A percentile compares a stretch with the other conserved stretches of the same genome.
phyloP scores from a whole-genome alignment of 371 early-diverging fungal genomes.

The Syncephalastrum monosporum region DNA sequence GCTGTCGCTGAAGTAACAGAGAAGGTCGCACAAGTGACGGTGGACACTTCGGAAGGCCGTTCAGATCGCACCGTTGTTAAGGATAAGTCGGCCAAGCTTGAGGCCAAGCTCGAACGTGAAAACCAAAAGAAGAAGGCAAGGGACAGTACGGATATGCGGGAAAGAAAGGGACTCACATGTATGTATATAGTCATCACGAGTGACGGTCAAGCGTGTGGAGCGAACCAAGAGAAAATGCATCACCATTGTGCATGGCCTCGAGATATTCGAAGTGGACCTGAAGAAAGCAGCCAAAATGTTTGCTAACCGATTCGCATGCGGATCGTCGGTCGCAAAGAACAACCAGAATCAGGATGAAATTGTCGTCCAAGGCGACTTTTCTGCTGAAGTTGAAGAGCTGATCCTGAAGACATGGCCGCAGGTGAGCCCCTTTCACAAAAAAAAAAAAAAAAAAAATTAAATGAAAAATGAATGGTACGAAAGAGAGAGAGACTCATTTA shows the following conservation, averaged over 20 bases:
- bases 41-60: constrained; percentile 36
- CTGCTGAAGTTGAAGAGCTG: constrained; percentile 75
- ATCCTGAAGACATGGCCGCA: constrained; percentile 62
- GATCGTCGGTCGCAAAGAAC: constrained; percentile 90
- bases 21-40: constrained; percentile 29
- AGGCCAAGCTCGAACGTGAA: constrained; percentile 77
- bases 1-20: constrained; percentile 27
- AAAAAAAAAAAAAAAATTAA: too few relatives aligned
- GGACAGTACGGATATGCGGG: constrained; percentile 62
- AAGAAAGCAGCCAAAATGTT: constrained; percentile 94
- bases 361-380: constrained; percentile 90
- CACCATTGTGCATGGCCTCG: constrained; percentile 75
- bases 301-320: constrained; percentile 91
- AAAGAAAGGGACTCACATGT: not conserved
- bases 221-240: constrained; percentile 91
- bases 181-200: constrained; percentile 39
- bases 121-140: constrained; percentile 72
- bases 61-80: constrained; percentile 50
- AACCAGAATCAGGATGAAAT: constrained; percentile 90
- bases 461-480: not conserved
- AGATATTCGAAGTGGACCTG: constrained; percentile 86
- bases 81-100: constrained; percentile 53
- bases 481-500: not conserved
- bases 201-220: constrained; percentile 80
- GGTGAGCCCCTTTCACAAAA: constrained; percentile 28